Conservation (phyloP, 352 stramenopile genomes). For the Blastocystis sp. region DNA sequence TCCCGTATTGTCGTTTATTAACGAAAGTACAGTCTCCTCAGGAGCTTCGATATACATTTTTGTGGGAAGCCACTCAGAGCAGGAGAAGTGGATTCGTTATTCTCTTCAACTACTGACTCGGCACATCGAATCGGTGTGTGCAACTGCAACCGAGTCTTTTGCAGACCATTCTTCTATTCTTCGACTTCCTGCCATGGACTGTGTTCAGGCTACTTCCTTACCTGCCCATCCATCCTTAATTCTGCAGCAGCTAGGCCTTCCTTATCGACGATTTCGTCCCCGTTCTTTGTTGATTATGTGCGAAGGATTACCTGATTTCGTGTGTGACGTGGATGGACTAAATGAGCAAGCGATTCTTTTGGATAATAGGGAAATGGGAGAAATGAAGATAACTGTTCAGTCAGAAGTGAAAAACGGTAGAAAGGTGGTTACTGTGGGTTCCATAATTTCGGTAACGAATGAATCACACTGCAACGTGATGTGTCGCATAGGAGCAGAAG, state of each 20-base stretch:
- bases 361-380: neutral
- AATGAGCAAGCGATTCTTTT: neutral
- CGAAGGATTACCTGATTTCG: neutral
- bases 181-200: neutral
- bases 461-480: neutral
- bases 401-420: neutral
- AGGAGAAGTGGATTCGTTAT: neutral
- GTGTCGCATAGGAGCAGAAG: neutral
- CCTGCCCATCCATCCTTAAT: slow-evolving; percentile 34
- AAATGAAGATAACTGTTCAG: neutral
- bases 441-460: neutral
- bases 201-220: neutral
- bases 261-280: neutral
- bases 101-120: neutral
- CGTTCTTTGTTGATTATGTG: neutral
- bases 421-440: neutral
- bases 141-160: neutral
- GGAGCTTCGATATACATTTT: neutral
- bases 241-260: slow-evolving; percentile 1
- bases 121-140: neutral
- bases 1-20: neutral
- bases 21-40: neutral
- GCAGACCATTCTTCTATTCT: neutral
- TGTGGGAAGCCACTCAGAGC: neutral
- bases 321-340: neutral